These are phyloP conservation scores for Rhynchospora breviuscula DNA, from an alignment of 176 grass and related monocot genomes.

Conservation along the genomic window DNA sequence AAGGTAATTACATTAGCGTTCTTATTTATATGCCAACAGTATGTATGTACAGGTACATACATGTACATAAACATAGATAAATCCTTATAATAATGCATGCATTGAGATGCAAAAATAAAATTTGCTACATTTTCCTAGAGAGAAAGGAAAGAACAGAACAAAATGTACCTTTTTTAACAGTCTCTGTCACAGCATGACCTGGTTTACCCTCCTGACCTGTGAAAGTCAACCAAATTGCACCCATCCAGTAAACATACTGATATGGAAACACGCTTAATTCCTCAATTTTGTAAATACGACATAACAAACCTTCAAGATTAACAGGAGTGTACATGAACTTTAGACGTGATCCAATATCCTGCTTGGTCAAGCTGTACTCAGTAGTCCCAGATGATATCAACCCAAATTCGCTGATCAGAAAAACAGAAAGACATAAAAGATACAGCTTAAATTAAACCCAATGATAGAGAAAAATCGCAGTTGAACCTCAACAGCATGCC, in stretches of 20 bases:
- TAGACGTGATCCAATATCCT: constrained; percentile 53
- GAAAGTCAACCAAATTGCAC: constrained; percentile 24
- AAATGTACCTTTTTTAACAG: constrained; percentile 68
- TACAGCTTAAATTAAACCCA: constrained; percentile 10
- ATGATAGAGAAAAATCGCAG: not conserved
- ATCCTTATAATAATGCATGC: not conserved
- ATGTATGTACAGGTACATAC: not conserved
- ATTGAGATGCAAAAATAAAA: not conserved
- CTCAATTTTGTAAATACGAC: constrained; percentile 15
- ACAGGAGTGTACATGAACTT: constrained; percentile 80
- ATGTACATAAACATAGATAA: not conserved
- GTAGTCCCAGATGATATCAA: constrained; percentile 61
- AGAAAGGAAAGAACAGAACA: not conserved
- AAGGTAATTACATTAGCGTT: not conserved
- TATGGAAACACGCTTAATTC: constrained; percentile 20
- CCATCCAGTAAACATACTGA: not conserved
- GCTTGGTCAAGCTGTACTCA: constrained; percentile 61
- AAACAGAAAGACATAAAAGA: constrained; percentile 25
- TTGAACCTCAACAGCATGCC: not conserved
- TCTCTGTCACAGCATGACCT: constrained; percentile 52
- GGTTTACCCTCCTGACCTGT: constrained; percentile 73
- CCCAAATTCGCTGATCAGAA: constrained; percentile 49
- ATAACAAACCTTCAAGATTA: constrained; percentile 79
- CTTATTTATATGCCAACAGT: not conserved
- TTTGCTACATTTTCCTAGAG: not conserved